These are phyloP conservation scores for Thermothelomyces thermophilus DNA, from an alignment of 2,329 filamentous ascomycete species.

Conservation along the genomic window DNA sequence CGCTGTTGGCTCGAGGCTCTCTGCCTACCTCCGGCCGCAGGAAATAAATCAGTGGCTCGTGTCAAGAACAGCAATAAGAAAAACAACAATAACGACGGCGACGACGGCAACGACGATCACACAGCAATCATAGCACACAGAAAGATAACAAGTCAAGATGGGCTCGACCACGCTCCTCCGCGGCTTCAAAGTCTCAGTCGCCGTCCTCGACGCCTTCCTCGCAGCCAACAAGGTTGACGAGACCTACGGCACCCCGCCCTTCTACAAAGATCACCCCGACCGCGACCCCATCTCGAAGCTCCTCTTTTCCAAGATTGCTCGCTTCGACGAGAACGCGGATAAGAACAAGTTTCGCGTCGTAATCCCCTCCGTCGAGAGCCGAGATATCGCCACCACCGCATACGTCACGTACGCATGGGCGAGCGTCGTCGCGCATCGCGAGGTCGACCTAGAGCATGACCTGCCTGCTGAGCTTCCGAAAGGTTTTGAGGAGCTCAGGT, in stretches of 20 bases:
- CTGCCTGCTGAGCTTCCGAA: not conserved
- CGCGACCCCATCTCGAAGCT: slow-evolving; percentile 1
- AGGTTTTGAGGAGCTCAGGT: slow-evolving; percentile 4
- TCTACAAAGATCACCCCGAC: not conserved
- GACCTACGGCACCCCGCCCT: slow-evolving; percentile 4
- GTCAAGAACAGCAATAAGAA: no score
- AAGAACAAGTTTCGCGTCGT: slow-evolving; percentile 5
- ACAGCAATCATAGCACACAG: not conserved
- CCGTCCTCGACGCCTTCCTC: slow-evolving; percentile 2
- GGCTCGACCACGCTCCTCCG: slow-evolving; percentile 5
- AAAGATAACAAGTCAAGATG: not conserved
- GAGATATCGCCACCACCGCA: not conserved
- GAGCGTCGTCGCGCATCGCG: not conserved
- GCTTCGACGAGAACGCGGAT: not conserved
- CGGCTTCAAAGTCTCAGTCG: slow-evolving; percentile 3
- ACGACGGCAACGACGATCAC: no score
- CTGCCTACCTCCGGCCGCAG: no score
- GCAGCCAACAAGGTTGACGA: not conserved
- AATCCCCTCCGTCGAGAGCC: not conserved
- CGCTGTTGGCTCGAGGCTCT: no score
- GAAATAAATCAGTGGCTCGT: no score
- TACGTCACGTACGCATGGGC: slow-evolving; percentile 5
- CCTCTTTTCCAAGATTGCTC: slow-evolving; percentile 2
- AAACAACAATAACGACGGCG: no score
- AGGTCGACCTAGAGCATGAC: not conserved